Base-by-base conservation (phyloP, 495 filamentous ascomycete genomes). In the Penicillium psychrofluorescens region DNA sequence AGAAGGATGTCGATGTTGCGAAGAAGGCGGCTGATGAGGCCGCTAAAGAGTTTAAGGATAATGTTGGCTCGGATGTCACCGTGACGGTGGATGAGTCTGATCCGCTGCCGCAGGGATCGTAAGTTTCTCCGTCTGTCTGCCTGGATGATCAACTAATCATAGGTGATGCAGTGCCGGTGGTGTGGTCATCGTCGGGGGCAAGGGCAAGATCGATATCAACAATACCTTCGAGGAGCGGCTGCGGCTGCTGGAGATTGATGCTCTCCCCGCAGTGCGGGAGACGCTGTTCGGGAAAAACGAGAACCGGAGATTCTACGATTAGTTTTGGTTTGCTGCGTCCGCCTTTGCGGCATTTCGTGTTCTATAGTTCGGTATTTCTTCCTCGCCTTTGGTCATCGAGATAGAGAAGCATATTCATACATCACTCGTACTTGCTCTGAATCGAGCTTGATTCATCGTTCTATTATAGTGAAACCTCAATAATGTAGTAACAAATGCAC, bases 191-290 rank as follows among this genome's bases (percentile, higher is more conserved):
- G 62, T 94, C 15, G 88, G 90, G 22, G 80, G 83, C 38, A 75
- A 80, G 46, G 94, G 94, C 58, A 95, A 90, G 76, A 97, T 99
- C 63, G 88, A 95, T 51, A 95, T 99, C 62, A 89, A 95, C 79
- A 96, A 99, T 69, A 97, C 92, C 22, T 83, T 97, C 38, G 94
- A 97, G 54, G 86, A 95, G 60, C 81, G 94, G 43, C 71, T 99
- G 64, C 81, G 80, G 48, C 70, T 97, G 43, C 78, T 96, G 33
- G 81, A 91, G 62, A 80, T 80, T 43, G 87, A 86, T 53, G 87
- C 86, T 27, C 76, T 97, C 34, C 94, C 94, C 10, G 81, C 81
- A 29, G 81, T 99, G 50, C 78, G 94, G 49, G 77, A 84, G 61
- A 83, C 78, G 4, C 70, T 99, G 33, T 97, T 97, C 56, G 94